phyloP scores from a whole-genome alignment of 371 early-diverging fungal species.

The Apophysomyces elegans region DNA sequence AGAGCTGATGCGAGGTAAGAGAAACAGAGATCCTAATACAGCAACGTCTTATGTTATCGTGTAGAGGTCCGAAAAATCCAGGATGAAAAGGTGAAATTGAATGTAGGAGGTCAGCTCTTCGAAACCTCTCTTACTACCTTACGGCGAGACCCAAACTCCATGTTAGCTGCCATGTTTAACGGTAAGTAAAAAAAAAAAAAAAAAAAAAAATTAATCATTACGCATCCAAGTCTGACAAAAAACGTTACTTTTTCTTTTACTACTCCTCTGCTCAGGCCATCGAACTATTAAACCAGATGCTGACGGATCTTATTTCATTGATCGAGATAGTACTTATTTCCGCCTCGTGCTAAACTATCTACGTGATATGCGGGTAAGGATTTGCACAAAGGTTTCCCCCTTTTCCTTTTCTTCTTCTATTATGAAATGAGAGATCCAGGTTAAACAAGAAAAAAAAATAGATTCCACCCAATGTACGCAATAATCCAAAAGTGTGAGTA shows the following conservation, averaged over 20 bases:
- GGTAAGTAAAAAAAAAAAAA: constrained; percentile 19
- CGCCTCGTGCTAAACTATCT: constrained; percentile 45
- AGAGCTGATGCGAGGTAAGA: constrained; percentile 24
- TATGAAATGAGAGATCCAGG: too few relatives aligned
- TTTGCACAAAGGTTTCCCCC: background rate
- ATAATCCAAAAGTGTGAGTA: constrained; percentile 43
- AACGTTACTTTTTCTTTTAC: background rate
- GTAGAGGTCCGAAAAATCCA: constrained; percentile 33
- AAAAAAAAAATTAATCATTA: background rate
- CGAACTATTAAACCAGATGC: constrained; percentile 27
- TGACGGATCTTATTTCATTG: constrained; percentile 50
- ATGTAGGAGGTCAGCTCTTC: constrained; percentile 47
- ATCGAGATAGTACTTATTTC: constrained; percentile 50
- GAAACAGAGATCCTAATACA: background rate
- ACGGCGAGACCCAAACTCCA: constrained; percentile 41
- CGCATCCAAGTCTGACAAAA: too few relatives aligned
- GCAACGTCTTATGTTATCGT: constrained; percentile 1
- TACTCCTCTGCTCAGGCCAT: constrained; percentile 10
- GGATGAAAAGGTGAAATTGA: constrained; percentile 46
- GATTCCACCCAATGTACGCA: constrained; percentile 37
- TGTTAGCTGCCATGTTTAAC: constrained; percentile 42
- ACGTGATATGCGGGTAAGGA: constrained; percentile 39
- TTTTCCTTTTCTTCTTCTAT: too few relatives aligned
- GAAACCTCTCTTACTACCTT: constrained; percentile 45
- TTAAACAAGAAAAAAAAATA: constrained; percentile 2